Conservation (phyloP, 2,329 filamentous ascomycete genomes). For the Thelonectria discophora region DNA sequence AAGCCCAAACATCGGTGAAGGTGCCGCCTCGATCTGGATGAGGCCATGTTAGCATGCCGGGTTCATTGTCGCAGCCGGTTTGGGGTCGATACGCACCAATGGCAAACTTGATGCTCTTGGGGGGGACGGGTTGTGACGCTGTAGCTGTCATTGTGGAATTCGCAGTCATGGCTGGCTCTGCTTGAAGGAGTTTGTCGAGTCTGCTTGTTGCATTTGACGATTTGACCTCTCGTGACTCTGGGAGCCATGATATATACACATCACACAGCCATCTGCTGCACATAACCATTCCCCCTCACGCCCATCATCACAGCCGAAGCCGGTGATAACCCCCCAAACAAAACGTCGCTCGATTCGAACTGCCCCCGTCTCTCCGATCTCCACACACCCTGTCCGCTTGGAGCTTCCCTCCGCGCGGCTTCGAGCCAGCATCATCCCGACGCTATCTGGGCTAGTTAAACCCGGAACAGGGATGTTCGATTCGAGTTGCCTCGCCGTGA, state of each 20-base stretch:
- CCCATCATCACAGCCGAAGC: background rate
- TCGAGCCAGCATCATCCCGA: background rate
- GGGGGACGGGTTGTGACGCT: constrained; percentile 3
- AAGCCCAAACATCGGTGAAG: constrained; percentile 75
- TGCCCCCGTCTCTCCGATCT: background rate
- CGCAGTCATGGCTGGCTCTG: background rate
- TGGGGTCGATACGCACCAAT: background rate
- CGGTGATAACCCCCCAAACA: background rate
- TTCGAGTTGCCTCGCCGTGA: background rate
- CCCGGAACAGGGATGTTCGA: background rate
- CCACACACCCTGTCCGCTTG: background rate
- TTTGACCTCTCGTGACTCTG: background rate
- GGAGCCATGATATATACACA: background rate
- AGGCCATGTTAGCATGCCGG: background rate
- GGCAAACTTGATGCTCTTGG: constrained; percentile 17
- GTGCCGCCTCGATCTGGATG: constrained; percentile 69
- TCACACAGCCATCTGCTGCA: background rate
- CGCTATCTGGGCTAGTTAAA: background rate
- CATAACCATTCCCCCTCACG: background rate
- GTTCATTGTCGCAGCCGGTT: background rate
- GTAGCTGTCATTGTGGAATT: constrained; percentile 2
- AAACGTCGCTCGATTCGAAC: background rate
- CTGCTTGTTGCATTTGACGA: background rate
- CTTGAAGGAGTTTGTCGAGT: background rate
- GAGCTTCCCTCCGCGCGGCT: background rate